Conservation (phyloP, 2,329 filamentous ascomycete species). For the Colletotrichum simmondsii region DNA sequence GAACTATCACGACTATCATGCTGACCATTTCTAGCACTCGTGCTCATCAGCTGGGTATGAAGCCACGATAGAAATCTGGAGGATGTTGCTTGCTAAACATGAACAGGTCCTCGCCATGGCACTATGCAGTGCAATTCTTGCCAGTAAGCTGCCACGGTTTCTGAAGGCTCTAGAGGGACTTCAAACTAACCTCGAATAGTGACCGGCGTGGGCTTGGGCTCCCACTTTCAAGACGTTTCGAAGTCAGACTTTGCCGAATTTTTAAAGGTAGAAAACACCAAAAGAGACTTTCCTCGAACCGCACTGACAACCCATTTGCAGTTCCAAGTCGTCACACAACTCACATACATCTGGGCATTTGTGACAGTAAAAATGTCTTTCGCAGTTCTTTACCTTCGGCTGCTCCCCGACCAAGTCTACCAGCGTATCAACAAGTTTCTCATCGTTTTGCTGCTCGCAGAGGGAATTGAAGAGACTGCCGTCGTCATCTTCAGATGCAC, state of each 20-base stretch:
- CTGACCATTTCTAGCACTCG: constrained; percentile 27
- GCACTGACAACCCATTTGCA: background rate
- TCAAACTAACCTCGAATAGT: constrained; percentile 15
- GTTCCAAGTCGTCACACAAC: constrained; percentile 34
- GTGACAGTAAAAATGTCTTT: constrained; percentile 36
- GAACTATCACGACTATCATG: background rate
- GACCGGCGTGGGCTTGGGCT: constrained; percentile 33
- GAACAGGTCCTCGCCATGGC: constrained; percentile 29
- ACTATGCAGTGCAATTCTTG: constrained; percentile 32
- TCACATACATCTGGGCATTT: constrained; percentile 35
- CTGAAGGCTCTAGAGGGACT: background rate
- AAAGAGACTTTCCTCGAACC: background rate
- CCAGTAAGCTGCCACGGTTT: constrained; percentile 12
- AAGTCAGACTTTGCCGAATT: constrained; percentile 25
- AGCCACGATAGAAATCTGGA: background rate
- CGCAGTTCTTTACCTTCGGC: constrained; percentile 31
- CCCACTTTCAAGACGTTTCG: constrained; percentile 30
- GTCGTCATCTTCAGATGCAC: constrained; percentile 35
- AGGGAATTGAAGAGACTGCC: constrained; percentile 32
- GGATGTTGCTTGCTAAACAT: background rate
- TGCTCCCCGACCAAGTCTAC: constrained; percentile 30
- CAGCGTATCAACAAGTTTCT: constrained; percentile 33
- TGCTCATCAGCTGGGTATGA: constrained; percentile 32
- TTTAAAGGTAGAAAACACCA: constrained; percentile 7
- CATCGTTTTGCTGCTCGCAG: constrained; percentile 24